Conservation (phyloP, 1,139 yeast genomes). For the Yamadazyma songkhlaensis region DNA sequence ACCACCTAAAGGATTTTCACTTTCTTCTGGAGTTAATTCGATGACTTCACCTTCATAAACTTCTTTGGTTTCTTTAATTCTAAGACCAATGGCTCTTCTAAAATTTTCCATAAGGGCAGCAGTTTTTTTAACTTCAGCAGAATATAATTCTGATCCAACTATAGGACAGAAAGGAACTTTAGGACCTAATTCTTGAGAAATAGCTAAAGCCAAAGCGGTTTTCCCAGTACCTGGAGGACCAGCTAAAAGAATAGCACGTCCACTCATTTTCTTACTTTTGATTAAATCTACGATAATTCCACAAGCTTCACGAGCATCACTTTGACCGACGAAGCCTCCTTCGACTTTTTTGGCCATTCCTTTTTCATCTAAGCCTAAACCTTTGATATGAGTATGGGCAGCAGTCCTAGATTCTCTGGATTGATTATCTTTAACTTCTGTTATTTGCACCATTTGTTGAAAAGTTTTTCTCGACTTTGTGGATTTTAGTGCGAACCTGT, state of each 20-base stretch:
- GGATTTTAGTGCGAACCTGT: background rate
- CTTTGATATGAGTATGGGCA: constrained; percentile 96
- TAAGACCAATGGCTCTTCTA: constrained; percentile 91
- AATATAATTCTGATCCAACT: constrained; percentile 90
- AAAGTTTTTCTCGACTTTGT: no score
- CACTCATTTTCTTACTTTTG: constrained; percentile 90
- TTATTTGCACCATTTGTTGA: constrained; percentile 9
- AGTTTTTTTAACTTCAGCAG: constrained; percentile 98
- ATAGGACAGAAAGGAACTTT: constrained; percentile 98
- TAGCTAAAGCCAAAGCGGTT: constrained; percentile 93
- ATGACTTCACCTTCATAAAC: constrained; percentile 98
- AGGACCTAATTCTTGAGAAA: constrained; percentile 96
- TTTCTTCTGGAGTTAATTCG: constrained; percentile 94
- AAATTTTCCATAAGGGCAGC: constrained; percentile 97
- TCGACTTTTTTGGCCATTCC: constrained; percentile 84
- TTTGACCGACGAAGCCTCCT: constrained; percentile 96
- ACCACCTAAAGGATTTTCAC: constrained; percentile 96
- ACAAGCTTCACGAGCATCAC: constrained; percentile 94
- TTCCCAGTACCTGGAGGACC: constrained; percentile 99
- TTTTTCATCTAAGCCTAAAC: constrained; percentile 87
- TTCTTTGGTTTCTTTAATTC: constrained; percentile 96
- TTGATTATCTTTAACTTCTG: constrained; percentile 8
- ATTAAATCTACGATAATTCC: constrained; percentile 93
- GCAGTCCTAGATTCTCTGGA: constrained; percentile 60
- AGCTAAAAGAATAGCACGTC: constrained; percentile 91